A percentile compares a stretch with the other conserved stretches of the same genome.
These are phyloP conservation scores for Pistacia vera DNA, from an alignment of 345 rosid genomes.

Conservation along the genomic window DNA sequence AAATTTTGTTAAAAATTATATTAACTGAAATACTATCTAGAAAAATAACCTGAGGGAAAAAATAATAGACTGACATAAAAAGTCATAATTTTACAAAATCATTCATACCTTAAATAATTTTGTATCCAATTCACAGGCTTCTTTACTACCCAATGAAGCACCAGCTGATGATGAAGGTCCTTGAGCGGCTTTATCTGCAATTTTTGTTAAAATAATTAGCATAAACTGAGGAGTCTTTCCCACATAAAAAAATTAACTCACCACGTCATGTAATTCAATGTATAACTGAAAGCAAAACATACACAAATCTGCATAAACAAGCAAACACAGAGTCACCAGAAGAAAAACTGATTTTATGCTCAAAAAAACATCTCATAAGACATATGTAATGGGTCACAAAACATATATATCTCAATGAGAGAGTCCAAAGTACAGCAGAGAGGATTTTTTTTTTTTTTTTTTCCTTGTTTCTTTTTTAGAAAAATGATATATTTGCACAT, in stretches of 20 bases:
- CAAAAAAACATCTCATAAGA: neutral
- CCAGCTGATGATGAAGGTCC: slow-evolving; percentile 21
- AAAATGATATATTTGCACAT: slow-evolving; percentile 30
- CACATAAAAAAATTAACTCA: neutral
- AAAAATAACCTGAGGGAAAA: neutral
- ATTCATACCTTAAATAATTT: slow-evolving; percentile 39
- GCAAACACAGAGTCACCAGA: neutral
- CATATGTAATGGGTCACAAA: neutral
- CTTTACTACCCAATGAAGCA: slow-evolving; percentile 21
- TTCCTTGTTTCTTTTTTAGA: neutral
- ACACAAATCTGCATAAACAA: neutral
- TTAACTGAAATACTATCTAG: neutral
- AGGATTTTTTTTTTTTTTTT: neutral
- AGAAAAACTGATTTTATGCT: neutral
- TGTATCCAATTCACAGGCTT: slow-evolving; percentile 29
- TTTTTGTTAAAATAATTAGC: neutral
- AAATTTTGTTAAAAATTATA: neutral
- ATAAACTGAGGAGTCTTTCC: neutral
- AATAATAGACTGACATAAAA: neutral
- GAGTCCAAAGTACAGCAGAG: neutral
- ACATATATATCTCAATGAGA: neutral
- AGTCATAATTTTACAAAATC: neutral
- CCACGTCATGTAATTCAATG: neutral
- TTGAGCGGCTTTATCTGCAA: slow-evolving; percentile 41
- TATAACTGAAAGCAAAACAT: neutral